Conservation (phyloP, 2,329 filamentous ascomycete species). For the Aspergillus sp. region DNA sequence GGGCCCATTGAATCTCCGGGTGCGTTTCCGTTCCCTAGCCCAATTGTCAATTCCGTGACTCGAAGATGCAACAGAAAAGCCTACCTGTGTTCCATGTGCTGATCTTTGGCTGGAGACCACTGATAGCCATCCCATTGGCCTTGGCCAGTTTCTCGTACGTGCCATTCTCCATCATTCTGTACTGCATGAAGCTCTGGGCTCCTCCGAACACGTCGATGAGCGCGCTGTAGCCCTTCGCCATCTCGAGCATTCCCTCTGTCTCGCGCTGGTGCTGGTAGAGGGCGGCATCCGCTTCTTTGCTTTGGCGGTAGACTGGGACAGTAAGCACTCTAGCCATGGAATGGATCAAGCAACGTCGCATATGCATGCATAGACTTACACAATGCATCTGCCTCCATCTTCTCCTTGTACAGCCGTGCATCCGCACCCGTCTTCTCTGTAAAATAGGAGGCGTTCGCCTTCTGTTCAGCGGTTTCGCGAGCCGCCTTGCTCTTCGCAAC, state of each 20-base stretch:
- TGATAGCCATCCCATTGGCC: constrained; percentile 66
- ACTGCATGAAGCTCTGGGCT: constrained; percentile 67
- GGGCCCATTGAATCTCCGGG: constrained; percentile 49
- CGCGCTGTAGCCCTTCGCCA: constrained; percentile 70
- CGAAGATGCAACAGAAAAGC: constrained; percentile 1
- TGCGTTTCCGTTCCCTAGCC: constrained; percentile 31
- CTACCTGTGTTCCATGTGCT: constrained; percentile 76
- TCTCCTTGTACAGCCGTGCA: constrained; percentile 33
- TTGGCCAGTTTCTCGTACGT: constrained; percentile 68
- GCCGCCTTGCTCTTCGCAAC: constrained; percentile 62
- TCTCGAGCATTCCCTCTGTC: constrained; percentile 65
- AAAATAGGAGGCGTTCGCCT: constrained; percentile 43
- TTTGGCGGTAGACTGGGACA: constrained; percentile 18
- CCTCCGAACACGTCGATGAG: constrained; percentile 67
- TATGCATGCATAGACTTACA: constrained; percentile 12
- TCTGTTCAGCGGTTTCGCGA: constrained; percentile 33
- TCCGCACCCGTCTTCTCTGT: constrained; percentile 46
- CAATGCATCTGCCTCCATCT: constrained; percentile 32
- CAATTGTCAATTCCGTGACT: constrained; percentile 1
- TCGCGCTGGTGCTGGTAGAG: constrained; percentile 55
- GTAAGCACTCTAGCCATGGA: not conserved
- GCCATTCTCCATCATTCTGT: constrained; percentile 78
- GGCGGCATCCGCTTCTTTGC: constrained; percentile 29
- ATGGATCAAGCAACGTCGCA: not conserved
- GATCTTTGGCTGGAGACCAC: constrained; percentile 78